These are phyloP conservation scores for Spiraea crenata DNA, from an alignment of 331 rosid species.

Conservation along the genomic window DNA sequence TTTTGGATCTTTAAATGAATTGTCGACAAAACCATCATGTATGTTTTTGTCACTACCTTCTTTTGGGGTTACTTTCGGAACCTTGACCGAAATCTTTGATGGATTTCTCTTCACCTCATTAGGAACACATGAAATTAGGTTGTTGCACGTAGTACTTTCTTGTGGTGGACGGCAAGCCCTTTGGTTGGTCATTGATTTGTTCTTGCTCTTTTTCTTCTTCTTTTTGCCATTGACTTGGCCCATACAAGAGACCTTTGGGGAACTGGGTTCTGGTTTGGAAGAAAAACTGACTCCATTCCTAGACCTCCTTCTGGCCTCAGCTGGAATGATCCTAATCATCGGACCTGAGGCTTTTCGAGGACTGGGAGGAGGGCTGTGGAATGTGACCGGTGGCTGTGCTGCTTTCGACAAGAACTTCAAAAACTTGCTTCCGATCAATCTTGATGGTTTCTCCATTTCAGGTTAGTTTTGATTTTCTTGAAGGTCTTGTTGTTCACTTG, in stretches of 20 bases:
- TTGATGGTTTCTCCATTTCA: constrained; percentile 36
- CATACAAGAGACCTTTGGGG: constrained; percentile 62
- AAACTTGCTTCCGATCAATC: constrained; percentile 21
- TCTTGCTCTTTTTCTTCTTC: constrained; percentile 25
- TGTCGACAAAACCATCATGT: not conserved
- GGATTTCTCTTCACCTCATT: constrained; percentile 12
- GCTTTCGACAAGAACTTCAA: constrained; percentile 37
- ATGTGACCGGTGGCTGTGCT: constrained; percentile 26
- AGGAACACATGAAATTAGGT: constrained; percentile 1
- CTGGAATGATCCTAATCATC: constrained; percentile 34
- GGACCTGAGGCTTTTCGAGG: constrained; percentile 21
- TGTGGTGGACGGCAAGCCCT: constrained; percentile 3
- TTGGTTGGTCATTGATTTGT: not conserved
- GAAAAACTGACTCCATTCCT: constrained; percentile 27
- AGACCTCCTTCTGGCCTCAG: constrained; percentile 45
- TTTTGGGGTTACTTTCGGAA: not conserved
- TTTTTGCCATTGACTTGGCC: constrained; percentile 46
- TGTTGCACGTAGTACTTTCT: not conserved
- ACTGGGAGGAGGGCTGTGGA: constrained; percentile 36
- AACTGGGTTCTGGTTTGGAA: constrained; percentile 39
- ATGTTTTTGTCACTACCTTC: not conserved
- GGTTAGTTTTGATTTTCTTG: not conserved
- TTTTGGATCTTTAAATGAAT: not conserved
- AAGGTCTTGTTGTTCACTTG: not conserved
- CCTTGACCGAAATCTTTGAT: not conserved